Evolutionary conservation across 805 yeast genomes (phyloP), one percentile per base, ranked within the genome.

Genomic region (Teunomyces aglyptinius): DNA sequence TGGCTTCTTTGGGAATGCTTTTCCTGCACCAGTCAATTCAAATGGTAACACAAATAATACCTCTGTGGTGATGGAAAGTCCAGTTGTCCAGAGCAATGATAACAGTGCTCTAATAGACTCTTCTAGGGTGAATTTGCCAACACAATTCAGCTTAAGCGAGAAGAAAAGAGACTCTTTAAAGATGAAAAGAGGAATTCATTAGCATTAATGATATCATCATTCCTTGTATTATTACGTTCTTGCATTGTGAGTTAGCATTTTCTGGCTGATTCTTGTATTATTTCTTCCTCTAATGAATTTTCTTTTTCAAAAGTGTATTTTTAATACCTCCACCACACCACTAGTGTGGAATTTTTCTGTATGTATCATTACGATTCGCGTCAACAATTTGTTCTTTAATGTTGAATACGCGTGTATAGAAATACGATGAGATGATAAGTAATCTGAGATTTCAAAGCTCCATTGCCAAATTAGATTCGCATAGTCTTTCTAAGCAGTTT

Each of bases 141-240:
- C 58, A 11, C 70, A 67, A 48, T 60, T 63, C 41, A 65, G 67
- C 34, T 58, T 71, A 47, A 69, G 73, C 52, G 77, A 73, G 46
- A 72, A 71, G 60, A 73, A 73, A 59, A 59, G 77, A 49, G 77
- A 73, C 41, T 68, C 74, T 20, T 64, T 73, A 51, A 72, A 71
- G 50, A 53, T 73, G 57, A 73, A 73, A 46, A 61, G 77, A 58
- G 77, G 77, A 27, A 73, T 72, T 24, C 74, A 64, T 53, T 72
- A 58, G 32, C 18, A 11, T 31, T 31, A 31, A 31, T 31, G 33
- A 31, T 6, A 31, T 13, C 13, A n/a, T 29, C 2, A 6, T 12
- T 15, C 33, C 10, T 31, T 15, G 5, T 31, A 13, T 6, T 13
- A 7, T 31, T 31, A 15, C 11, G 8, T 7, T 24, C 26, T 24